These are phyloP conservation scores for Physcomitrium patens DNA, from an alignment of 225 moss, liverwort and hornwort genomes.

Conservation along the genomic window DNA sequence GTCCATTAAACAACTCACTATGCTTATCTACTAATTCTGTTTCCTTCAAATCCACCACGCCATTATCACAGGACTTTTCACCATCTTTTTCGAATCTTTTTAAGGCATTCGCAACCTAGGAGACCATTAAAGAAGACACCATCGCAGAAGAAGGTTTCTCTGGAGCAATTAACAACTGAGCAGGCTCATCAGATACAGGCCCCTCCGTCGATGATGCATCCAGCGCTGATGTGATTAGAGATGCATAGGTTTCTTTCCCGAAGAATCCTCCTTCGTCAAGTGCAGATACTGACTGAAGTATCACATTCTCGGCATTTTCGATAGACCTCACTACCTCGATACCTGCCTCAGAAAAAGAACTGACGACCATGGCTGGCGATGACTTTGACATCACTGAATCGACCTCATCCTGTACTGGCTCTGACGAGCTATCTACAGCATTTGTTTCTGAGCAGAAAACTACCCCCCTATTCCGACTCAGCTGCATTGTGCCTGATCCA, in stretches of 20 bases:
- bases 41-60: constrained; percentile 6
- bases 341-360: constrained; percentile 51
- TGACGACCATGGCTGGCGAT: constrained; percentile 17
- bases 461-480: constrained; percentile 27
- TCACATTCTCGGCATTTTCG: constrained; percentile 60
- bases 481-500: constrained; percentile 47
- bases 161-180: constrained; percentile 13
- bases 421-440: constrained; percentile 33
- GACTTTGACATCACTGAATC: constrained; percentile 27
- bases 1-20: constrained; percentile 37
- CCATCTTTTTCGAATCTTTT: constrained; percentile 36
- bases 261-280: constrained; percentile 34
- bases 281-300: constrained; percentile 46
- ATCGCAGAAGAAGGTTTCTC: constrained; percentile 50
- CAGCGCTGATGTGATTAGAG: constrained; percentile 22
- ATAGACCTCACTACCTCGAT: constrained; percentile 62
- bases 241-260: constrained; percentile 27
- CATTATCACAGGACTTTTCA: constrained; percentile 16
- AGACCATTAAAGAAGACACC: constrained; percentile 44
- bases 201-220: constrained; percentile 33
- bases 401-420: constrained; percentile 23
- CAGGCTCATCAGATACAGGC: constrained; percentile 19
- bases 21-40: constrained; percentile 22
- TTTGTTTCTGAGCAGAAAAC: constrained; percentile 51
- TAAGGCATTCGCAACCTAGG: constrained; percentile 51